phyloP scores from a whole-genome alignment of 192 early-diverging fungal species.

The Backusella psychrophila region DNA sequence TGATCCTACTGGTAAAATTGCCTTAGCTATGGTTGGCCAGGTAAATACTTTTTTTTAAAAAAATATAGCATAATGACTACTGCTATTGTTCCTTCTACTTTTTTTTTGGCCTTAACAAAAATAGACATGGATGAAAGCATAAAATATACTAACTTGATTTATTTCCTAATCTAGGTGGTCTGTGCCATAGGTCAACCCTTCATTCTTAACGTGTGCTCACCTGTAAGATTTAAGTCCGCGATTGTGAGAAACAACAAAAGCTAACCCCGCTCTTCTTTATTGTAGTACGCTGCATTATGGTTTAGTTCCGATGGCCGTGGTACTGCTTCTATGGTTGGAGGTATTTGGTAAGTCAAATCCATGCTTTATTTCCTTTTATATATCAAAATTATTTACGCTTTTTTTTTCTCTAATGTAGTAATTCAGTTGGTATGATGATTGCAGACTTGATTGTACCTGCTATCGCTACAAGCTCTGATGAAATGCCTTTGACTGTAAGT shows the following conservation, averaged over 20 bases:
- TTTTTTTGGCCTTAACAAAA: too few species aligned
- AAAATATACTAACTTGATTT: not conserved
- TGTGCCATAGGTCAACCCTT: conserved; percentile 49
- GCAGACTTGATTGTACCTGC: conserved; percentile 49
- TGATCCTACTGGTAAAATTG: conserved; percentile 33
- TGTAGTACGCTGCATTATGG: conserved; percentile 52
- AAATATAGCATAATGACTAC: too few species aligned
- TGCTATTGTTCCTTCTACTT: too few species aligned
- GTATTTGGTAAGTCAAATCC: conserved; percentile 7
- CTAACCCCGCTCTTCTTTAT: not conserved
- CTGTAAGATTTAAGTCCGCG: conserved; percentile 21
- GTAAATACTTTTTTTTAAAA: conserved; percentile 9
- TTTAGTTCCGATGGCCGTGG: conserved; percentile 48
- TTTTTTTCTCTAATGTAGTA: conserved; percentile 3
- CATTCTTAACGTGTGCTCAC: conserved; percentile 53
- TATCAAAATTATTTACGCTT: not conserved
- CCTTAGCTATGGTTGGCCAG: conserved; percentile 48
- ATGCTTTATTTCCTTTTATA: not conserved
- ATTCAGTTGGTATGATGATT: conserved; percentile 47
- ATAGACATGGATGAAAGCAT: not conserved
- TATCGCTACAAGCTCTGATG: conserved; percentile 30
- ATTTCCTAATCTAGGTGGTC: conserved; percentile 17
- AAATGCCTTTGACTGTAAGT: conserved; percentile 38
- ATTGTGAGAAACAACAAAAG: not conserved
- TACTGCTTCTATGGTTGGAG: conserved; percentile 50